A percentile compares a stretch with the other conserved stretches of the same genome.
Evolutionary conservation across 1,284 basidiomycete genomes (phyloP).

Genomic region (Cutaneotrichosporon dermatis): DNA sequence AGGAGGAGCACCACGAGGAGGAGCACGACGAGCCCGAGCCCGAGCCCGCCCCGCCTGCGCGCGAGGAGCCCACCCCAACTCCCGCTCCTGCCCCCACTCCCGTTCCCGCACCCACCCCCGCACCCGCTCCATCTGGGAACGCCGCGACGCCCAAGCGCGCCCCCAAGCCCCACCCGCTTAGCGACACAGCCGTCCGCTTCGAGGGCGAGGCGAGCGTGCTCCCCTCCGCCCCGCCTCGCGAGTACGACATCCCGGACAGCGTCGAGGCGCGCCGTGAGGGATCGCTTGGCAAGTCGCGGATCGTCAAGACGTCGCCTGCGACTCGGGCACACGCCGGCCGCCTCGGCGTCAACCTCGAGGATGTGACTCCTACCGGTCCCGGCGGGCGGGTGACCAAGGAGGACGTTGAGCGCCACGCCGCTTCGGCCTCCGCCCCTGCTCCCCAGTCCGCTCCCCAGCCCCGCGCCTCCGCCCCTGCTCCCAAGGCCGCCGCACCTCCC

Average conservation of each 20-base stretch:
- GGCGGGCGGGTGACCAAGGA: conserved; percentile 62
- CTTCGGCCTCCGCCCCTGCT: neutral
- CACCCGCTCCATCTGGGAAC: neutral
- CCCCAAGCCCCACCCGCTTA: conserved; percentile 16
- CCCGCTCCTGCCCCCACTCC: neutral
- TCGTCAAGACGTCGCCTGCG: conserved; percentile 38
- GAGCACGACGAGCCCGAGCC: conserved; percentile 3
- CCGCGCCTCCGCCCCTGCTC: conserved; percentile 3
- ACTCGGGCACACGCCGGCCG: conserved; percentile 35
- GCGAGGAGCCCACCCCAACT: neutral
- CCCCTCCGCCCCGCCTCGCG: conserved; percentile 21
- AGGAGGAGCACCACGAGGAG: conserved; percentile 1
- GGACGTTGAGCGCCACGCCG: conserved; percentile 52
- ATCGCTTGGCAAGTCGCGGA: conserved; percentile 6
- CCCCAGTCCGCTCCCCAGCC: neutral
- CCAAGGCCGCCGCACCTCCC: conserved; percentile 3
- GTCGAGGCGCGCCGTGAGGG: conserved; percentile 16
- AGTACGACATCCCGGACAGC: conserved; percentile 9
- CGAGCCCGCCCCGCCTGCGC: too few relatives aligned
- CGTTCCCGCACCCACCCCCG: neutral
- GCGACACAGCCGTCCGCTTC: conserved; percentile 27
- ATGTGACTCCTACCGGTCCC: conserved; percentile 59
- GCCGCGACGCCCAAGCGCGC: conserved; percentile 7
- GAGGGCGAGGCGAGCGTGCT: conserved; percentile 39
- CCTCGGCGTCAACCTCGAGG: conserved; percentile 31